phyloP scores from a whole-genome alignment of 1,284 basidiomycete species.

The Ustilago cynodontis region DNA sequence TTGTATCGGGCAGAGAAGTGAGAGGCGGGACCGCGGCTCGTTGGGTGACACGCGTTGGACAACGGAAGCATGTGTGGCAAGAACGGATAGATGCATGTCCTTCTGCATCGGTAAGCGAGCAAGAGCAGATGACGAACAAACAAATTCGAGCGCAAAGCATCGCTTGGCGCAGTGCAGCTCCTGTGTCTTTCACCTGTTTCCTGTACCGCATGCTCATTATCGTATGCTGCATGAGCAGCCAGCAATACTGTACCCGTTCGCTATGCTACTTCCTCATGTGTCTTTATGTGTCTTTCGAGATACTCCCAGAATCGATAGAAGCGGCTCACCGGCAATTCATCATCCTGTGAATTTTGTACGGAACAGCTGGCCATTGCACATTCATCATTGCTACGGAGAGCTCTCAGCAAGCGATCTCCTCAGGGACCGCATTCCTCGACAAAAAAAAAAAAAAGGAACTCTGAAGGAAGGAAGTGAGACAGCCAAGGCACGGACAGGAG shows the following conservation, averaged over 20 bases:
- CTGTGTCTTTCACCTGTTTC: no score
- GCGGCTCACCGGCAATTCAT: background rate
- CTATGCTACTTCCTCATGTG: no score
- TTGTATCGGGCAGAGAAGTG: background rate
- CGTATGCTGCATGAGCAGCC: background rate
- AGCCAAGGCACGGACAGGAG: background rate
- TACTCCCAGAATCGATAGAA: background rate
- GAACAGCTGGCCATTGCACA: no score
- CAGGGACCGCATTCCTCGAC: no score
- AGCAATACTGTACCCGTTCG: no score
- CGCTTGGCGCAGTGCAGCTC: slow-evolving; percentile 5
- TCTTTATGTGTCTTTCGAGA: no score
- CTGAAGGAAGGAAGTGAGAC: background rate
- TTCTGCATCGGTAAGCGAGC: slow-evolving; percentile 12
- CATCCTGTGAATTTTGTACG: background rate
- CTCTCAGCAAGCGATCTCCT: no score
- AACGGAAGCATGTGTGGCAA: background rate
- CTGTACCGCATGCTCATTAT: background rate
- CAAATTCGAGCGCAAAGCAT: slow-evolving; percentile 11
- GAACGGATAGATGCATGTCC: background rate
- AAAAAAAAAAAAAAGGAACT: no score
- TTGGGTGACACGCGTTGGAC: slow-evolving; percentile 6
- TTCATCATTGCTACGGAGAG: background rate
- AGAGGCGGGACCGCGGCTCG: background rate
- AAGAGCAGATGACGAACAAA: slow-evolving; percentile 10